phyloP scores from a whole-genome alignment of 768 basidiomycete species.

The Dentipellis fragilis region DNA sequence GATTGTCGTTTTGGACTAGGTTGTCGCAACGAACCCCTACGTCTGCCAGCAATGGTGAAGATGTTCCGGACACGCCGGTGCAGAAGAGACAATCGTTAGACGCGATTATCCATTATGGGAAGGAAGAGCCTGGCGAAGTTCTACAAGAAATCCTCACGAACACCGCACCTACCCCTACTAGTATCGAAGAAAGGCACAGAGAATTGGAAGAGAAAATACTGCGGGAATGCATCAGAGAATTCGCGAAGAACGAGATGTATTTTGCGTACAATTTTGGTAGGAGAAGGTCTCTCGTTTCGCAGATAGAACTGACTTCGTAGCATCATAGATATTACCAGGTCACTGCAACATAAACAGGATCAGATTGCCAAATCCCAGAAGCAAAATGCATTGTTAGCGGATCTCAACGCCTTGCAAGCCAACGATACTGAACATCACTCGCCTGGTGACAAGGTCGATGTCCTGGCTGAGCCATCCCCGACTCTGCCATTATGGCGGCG shows the following conservation, averaged over 20 bases:
- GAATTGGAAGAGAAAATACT: constrained; percentile 82
- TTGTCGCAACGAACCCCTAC: constrained; percentile 30
- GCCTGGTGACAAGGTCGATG: constrained; percentile 32
- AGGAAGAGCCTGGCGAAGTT: constrained; percentile 34
- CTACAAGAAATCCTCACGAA: constrained; percentile 48
- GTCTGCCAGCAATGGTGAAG: background rate
- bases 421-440: constrained; percentile 19
- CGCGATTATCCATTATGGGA: constrained; percentile 10
- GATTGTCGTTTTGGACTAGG: constrained; percentile 69
- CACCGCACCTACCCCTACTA: constrained; percentile 51
- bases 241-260: constrained; percentile 81
- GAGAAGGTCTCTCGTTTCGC: constrained; percentile 8
- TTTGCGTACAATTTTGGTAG: constrained; percentile 81
- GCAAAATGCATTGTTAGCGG: constrained; percentile 48
- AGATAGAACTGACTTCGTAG: background rate
- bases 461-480: constrained; percentile 61
- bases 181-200: constrained; percentile 54
- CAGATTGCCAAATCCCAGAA: constrained; percentile 45
- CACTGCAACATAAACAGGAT: constrained; percentile 72
- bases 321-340: constrained; percentile 64
- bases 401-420: constrained; percentile 41
- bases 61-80: constrained; percentile 10
- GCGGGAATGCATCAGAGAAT: constrained; percentile 67
- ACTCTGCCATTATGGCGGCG: constrained; percentile 85
- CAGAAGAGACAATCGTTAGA: constrained; percentile 11